Conservation (phyloP, 1,284 basidiomycete genomes). For the Rhodotorula sp. region DNA sequence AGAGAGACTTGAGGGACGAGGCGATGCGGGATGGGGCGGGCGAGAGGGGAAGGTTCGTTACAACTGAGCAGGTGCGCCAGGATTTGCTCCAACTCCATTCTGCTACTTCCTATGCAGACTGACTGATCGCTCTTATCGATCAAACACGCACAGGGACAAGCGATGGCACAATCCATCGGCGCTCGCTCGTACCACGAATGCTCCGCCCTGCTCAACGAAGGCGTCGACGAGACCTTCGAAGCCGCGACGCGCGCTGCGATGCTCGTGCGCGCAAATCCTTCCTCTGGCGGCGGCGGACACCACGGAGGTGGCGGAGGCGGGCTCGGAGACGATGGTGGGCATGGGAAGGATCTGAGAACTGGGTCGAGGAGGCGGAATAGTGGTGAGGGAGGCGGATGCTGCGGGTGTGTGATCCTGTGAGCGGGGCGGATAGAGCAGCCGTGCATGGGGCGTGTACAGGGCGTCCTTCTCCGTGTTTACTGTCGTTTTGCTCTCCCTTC, state of each 20-base stretch:
- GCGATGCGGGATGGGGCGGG: slow-evolving; percentile 21
- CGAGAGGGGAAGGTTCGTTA: slow-evolving; percentile 33
- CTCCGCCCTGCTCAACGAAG: slow-evolving; percentile 83
- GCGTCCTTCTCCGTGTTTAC: too few relatives aligned
- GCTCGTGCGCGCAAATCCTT: slow-evolving; percentile 80
- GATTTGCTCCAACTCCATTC: not conserved
- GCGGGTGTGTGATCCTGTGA: slow-evolving; percentile 21
- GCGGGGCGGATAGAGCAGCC: not conserved
- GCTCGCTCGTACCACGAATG: slow-evolving; percentile 92
- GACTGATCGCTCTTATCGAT: not conserved
- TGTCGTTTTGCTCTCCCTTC: too few relatives aligned
- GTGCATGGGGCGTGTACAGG: not conserved
- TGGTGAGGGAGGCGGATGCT: slow-evolving; percentile 12
- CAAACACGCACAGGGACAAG: slow-evolving; percentile 59
- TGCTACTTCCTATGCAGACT: not conserved
- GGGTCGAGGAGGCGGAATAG: not conserved
- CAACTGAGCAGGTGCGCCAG: slow-evolving; percentile 35
- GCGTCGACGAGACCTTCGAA: slow-evolving; percentile 93
- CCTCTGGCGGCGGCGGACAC: slow-evolving; percentile 41
- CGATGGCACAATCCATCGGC: slow-evolving; percentile 73
- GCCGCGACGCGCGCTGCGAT: slow-evolving; percentile 89
- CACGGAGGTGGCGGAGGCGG: not conserved
- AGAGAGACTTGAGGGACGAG: slow-evolving; percentile 45
- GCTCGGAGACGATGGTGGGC: slow-evolving; percentile 4
- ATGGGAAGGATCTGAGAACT: not conserved